Conservation (phyloP, 176 grass and related monocot species). For the Zea luxurians region DNA sequence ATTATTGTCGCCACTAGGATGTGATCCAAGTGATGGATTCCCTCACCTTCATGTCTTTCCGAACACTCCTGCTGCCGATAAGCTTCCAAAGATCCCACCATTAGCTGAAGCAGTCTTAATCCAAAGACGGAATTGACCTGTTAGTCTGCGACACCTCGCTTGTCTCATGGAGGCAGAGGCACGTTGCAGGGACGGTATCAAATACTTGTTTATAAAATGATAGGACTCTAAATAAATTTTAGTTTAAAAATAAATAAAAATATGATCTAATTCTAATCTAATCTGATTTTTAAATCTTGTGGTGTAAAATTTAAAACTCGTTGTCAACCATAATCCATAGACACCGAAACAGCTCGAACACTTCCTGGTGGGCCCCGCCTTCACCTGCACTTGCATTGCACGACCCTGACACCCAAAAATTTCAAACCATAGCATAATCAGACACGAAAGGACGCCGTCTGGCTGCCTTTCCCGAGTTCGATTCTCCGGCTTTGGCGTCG, state of each 20-base stretch:
- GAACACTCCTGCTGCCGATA: conserved; percentile 24
- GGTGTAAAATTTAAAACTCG: too few species aligned
- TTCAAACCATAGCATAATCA: conserved; percentile 32
- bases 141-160: conserved; percentile 10
- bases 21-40: conserved; percentile 24
- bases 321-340: too few species aligned
- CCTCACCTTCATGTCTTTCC: conserved; percentile 27
- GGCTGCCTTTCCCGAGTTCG: neutral
- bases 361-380: conserved; percentile 39
- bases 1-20: conserved; percentile 18
- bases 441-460: conserved; percentile 4
- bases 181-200: too few species aligned
- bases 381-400: neutral
- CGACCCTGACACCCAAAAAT: neutral
- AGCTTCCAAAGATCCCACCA: conserved; percentile 34
- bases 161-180: neutral
- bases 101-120: conserved; percentile 21
- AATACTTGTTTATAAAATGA: too few species aligned
- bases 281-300: too few species aligned
- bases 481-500: conserved; percentile 4
- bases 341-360: conserved; percentile 13
- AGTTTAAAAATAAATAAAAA: too few species aligned
- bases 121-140: conserved; percentile 3
- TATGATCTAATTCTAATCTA: too few species aligned
- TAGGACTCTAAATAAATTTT: too few species aligned